phyloP scores from a whole-genome alignment of 345 rosid species.

The Leavenworthia alabamica region DNA sequence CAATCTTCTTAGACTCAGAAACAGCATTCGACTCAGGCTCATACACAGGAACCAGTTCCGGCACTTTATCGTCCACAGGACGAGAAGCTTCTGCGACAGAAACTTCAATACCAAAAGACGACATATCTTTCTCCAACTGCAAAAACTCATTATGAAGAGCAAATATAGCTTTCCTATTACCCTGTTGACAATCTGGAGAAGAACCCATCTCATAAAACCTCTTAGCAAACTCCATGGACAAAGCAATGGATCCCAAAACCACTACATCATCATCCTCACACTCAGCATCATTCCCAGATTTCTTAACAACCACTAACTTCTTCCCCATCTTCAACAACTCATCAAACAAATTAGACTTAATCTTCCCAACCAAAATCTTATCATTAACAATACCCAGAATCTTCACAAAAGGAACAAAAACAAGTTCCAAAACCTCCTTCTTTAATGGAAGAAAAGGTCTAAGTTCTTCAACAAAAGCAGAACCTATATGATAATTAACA shows the following conservation, averaged over 20 bases:
- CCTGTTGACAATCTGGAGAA: constrained; percentile 59
- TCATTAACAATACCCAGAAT: constrained; percentile 54
- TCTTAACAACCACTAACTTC: constrained; percentile 48
- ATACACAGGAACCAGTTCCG: constrained; percentile 48
- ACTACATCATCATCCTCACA: constrained; percentile 41
- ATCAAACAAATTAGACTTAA: constrained; percentile 67
- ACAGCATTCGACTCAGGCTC: constrained; percentile 7
- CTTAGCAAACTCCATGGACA: constrained; percentile 49
- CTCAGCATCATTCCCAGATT: constrained; percentile 34
- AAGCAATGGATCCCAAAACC: constrained; percentile 50
- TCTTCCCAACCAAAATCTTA: constrained; percentile 63
- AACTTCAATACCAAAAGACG: constrained; percentile 38
- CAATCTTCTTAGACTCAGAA: constrained; percentile 20
- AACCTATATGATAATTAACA: constrained; percentile 73
- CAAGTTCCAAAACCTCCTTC: constrained; percentile 40
- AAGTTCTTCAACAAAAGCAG: constrained; percentile 70
- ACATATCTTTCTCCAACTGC: constrained; percentile 67
- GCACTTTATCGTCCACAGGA: constrained; percentile 40
- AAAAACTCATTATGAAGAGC: constrained; percentile 56
- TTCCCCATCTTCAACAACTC: constrained; percentile 49
- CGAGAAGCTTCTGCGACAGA: constrained; percentile 34
- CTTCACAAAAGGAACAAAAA: constrained; percentile 43
- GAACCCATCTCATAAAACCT: constrained; percentile 79
- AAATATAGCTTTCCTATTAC: constrained; percentile 73
- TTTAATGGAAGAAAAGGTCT: constrained; percentile 56